These are phyloP conservation scores for Rhodotorula sp. DNA, from an alignment of 1,284 basidiomycete genomes.

Conservation along the genomic window DNA sequence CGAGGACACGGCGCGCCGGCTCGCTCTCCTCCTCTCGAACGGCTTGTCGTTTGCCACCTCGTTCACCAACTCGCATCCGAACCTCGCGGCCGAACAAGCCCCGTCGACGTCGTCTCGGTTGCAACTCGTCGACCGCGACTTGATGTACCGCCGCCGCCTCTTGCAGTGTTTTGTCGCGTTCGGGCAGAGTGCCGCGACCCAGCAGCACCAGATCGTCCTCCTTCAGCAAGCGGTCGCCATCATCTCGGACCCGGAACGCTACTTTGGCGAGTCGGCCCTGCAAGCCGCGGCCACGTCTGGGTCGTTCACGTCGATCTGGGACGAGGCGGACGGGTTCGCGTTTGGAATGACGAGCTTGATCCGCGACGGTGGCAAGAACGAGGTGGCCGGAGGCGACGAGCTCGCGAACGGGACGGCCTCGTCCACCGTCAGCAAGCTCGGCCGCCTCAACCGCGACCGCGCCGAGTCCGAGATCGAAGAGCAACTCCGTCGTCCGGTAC, in stretches of 20 bases:
- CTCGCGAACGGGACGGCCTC: constrained; percentile 1
- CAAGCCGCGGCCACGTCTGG: constrained; percentile 89
- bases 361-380: constrained; percentile 45
- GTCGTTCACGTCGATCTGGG: constrained; percentile 82
- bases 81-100: constrained; percentile 19
- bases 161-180: constrained; percentile 86
- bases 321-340: constrained; percentile 81
- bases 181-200: constrained; percentile 74
- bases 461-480: constrained; percentile 73
- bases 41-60: constrained; percentile 81
- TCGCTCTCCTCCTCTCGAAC: constrained; percentile 80
- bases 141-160: constrained; percentile 76
- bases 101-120: constrained; percentile 55
- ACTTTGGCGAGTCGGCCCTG: constrained; percentile 68
- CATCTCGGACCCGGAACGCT: constrained; percentile 73
- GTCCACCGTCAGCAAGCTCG: constrained; percentile 54
- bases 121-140: constrained; percentile 74
- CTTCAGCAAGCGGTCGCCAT: constrained; percentile 80
- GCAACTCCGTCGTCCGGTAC: constrained; percentile 73
- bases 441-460: constrained; percentile 64
- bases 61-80: constrained; percentile 53
- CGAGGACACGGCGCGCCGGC: constrained; percentile 82
- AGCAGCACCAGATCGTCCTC: constrained; percentile 73
- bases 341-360: constrained; percentile 81
- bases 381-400: constrained; percentile 37